Base-by-base conservation (phyloP, 177 flowering plant genomes). In the Tripterygium wilfordii region DNA sequence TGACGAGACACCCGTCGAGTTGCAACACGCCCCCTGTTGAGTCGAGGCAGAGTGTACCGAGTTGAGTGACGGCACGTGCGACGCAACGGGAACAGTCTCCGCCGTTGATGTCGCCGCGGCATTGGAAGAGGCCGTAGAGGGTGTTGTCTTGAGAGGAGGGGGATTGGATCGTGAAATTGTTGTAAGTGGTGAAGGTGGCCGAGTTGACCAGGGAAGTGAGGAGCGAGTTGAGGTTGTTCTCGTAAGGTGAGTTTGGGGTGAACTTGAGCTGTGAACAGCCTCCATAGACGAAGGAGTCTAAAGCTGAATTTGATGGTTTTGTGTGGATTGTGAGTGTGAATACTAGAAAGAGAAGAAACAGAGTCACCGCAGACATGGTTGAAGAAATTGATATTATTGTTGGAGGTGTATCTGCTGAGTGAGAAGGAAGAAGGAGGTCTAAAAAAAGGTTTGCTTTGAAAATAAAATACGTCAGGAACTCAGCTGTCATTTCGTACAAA, bases 121-220 rank as follows among this genome's bases (percentile, higher is more conserved):
- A 91, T 53, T 91, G 98, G 74, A 57, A 88, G 49, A 91, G 79
- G 56, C 90, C 95, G 75, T 67, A 80, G 37, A 79, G 62, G 15
- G 71, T 53, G 56, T 65, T 69, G 14, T 42, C 49, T 0, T 65
- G 8, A 32, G 69, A 12, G 39, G 42, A 14, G 14, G 76, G 27
- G 30, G 67, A 68, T 27, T 51, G 14, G 70, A 68, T 39, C 72
- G 80, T 85, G 80, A 80, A 77, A 61, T 75, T 78, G 76, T 72
- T 80, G 78, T 53, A 83, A 61, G 61, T 6, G 31, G 74, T 14
- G 67, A 49, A 36, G 27, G 58, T 39, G 64, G 95, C 90, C 1
- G 85, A 71, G 86, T 75, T 83, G 52, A 79, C 75, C 0, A 85
- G 51, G 36, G 95, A 80, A 46, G 90, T 69, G 56, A 85, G 75